Evolutionary conservation across 2,329 filamentous ascomycete species (phyloP).

Genomic region (Pseudocercospora vitis): DNA sequence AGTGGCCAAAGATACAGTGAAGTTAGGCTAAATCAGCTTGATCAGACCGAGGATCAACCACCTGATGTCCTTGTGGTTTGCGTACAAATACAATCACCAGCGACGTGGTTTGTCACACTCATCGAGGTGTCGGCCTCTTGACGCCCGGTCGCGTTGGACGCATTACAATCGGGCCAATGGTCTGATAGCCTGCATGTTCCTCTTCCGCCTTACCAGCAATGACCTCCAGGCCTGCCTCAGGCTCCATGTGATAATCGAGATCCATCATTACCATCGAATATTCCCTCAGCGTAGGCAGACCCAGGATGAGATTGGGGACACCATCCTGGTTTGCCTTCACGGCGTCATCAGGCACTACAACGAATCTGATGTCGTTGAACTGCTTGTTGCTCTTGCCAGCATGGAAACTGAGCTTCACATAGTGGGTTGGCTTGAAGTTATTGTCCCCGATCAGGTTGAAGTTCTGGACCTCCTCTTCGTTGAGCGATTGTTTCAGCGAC

Average conservation of each 20-base stretch:
- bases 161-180: neutral
- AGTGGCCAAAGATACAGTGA: too few relatives aligned
- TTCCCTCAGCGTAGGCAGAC: conserved; percentile 11
- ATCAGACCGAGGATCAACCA: too few relatives aligned
- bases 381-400: conserved; percentile 16
- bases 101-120: too few relatives aligned
- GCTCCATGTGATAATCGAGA: conserved; percentile 18
- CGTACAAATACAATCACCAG: neutral
- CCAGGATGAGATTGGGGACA: conserved; percentile 23
- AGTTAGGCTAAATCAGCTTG: too few relatives aligned
- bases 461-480: neutral
- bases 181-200: neutral
- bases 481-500: conserved; percentile 10
- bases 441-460: conserved; percentile 21
- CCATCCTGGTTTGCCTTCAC: conserved; percentile 16
- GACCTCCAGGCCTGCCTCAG: conserved; percentile 13
- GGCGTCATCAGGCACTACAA: conserved; percentile 18
- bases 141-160: neutral
- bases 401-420: conserved; percentile 17
- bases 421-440: conserved; percentile 20
- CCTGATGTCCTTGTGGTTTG: neutral
- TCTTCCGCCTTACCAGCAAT: conserved; percentile 20
- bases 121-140: neutral
- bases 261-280: conserved; percentile 24
- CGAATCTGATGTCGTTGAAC: conserved; percentile 20